A percentile compares a stretch with the other conserved stretches of the same genome.
These are phyloP conservation scores for Amauroascus niger DNA, from an alignment of 2,329 filamentous ascomycete species.

Conservation along the genomic window DNA sequence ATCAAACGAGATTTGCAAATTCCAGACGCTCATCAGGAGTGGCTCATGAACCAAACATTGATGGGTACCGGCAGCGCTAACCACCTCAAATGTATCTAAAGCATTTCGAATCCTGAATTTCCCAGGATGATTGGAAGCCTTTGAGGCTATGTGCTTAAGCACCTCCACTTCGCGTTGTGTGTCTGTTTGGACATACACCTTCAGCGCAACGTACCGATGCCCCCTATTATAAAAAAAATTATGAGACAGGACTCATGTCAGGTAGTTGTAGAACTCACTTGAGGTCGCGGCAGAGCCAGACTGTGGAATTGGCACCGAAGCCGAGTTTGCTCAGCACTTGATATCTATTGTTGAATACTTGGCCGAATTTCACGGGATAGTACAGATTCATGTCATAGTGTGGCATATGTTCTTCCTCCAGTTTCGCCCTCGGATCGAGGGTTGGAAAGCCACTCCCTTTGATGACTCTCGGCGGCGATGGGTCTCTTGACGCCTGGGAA, in stretches of 20 bases:
- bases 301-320: constrained; percentile 13
- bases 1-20: constrained; percentile 6
- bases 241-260: background rate
- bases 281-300: constrained; percentile 13
- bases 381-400: constrained; percentile 7
- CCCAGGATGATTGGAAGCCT: constrained; percentile 9
- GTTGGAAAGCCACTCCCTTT: too few relatives aligned
- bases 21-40: constrained; percentile 6
- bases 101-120: constrained; percentile 1
- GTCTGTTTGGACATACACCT: constrained; percentile 3
- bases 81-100: constrained; percentile 10
- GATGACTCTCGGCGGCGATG: too few relatives aligned
- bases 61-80: constrained; percentile 1
- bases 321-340: constrained; percentile 12
- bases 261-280: background rate
- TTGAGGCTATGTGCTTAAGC: constrained; percentile 1
- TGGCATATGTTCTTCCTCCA: constrained; percentile 13
- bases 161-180: constrained; percentile 4
- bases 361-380: constrained; percentile 12
- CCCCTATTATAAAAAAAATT: background rate
- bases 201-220: constrained; percentile 7
- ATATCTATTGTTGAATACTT: constrained; percentile 11
- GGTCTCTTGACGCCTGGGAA: too few relatives aligned
- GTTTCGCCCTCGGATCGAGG: constrained; percentile 8
- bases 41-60: constrained; percentile 13